Base-by-base conservation (phyloP, 345 rosid species). In the Gossypium herbaceum region DNA sequence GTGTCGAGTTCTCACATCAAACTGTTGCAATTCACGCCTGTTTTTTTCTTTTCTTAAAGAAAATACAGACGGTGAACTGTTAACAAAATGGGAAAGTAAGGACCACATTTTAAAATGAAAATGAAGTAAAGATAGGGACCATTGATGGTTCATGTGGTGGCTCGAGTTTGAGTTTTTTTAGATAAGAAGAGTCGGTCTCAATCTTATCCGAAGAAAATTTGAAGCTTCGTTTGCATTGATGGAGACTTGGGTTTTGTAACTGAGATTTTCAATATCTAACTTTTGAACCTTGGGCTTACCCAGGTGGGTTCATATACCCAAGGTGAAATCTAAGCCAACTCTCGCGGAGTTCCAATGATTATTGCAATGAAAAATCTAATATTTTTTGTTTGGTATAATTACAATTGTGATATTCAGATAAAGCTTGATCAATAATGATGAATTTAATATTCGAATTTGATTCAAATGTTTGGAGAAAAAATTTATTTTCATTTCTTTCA, bases 171-270 rank as follows among this genome's bases (percentile, higher is more conserved):
- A 60, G 58, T 25, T 45, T 25, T 50, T 48, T 68, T 50, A 48
- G 72, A 68, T 69, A 69, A 43, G 47, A 34, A 3, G 72, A 29
- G 73, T 25, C 48, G 58, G 58, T 50, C 72, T 68, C 44, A 3
- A 5, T 68, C 72, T 68, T 50, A 68, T 68, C 72, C 48, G 7
- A 47, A 20, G 4, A 45, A 7, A 45, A 12, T 20, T 47, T 45
- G 11, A 22, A 7, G 54, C 48, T 39, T 47, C 0, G 44, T 48
- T 43, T 61, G 20, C 22, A 34, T 62, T 17, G 73, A 68, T 25
- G 59, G 59, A 16, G 73, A 50, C 58, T 64, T 39, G n/a, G 72
- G 13, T 25, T 50, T 25, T 41, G 58, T 9, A 20, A 47, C 0
- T 45, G 24, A 1, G 29, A 20, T 12, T 7, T 22, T 67, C 41